Percentiles rank a stretch among this genome's conserved stretches.
phyloP scores from a whole-genome alignment of 495 filamentous ascomycete genomes.

The Lasiosphaeria miniovina region DNA sequence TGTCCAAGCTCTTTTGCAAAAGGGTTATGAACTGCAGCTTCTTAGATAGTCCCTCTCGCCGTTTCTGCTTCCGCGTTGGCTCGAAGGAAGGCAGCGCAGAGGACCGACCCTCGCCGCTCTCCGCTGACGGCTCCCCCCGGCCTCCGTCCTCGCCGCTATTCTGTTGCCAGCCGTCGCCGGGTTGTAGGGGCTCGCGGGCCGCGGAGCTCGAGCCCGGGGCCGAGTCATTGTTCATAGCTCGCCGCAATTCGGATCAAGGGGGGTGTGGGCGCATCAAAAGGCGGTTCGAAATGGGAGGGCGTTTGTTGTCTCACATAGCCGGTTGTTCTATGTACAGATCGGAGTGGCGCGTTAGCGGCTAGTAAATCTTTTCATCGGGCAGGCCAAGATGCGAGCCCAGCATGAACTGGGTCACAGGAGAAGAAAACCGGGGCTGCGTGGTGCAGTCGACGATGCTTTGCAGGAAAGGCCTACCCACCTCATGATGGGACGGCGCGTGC shows the following conservation, averaged over 20 bases:
- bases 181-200: slow-evolving; percentile 39
- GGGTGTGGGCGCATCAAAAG: slow-evolving; percentile 7
- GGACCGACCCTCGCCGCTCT: slow-evolving; percentile 24
- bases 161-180: slow-evolving; percentile 27
- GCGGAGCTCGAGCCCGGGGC: slow-evolving; percentile 55
- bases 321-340: background rate
- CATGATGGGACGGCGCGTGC: background rate
- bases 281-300: background rate
- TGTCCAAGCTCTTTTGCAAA: slow-evolving; percentile 71
- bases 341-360: background rate
- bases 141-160: slow-evolving; percentile 18
- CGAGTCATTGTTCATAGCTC: slow-evolving; percentile 67
- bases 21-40: slow-evolving; percentile 65
- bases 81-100: slow-evolving; percentile 18
- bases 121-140: background rate
- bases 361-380: background rate
- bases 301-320: slow-evolving; percentile 15
- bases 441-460: background rate
- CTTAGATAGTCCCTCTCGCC: slow-evolving; percentile 47
- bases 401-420: background rate
- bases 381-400: background rate
- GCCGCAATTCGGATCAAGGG: slow-evolving; percentile 26
- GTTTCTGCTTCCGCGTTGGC: slow-evolving; percentile 19
- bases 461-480: background rate
- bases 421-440: background rate